Base-by-base conservation (phyloP, 768 basidiomycete genomes). In the Termitomyces bulborhizus region DNA sequence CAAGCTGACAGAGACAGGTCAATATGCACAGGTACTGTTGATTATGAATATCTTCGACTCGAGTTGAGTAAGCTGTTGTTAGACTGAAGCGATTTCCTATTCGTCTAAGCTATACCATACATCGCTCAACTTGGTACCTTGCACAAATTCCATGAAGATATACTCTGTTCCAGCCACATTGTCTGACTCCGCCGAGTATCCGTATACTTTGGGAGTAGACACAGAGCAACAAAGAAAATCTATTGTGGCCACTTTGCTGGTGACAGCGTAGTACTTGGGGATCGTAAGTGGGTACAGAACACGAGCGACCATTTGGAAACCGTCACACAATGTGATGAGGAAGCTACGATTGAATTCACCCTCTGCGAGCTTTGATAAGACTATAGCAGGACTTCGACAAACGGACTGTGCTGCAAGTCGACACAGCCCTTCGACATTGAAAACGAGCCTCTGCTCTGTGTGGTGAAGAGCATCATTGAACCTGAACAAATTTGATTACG, bases 1-100 rank as follows among this genome's bases (percentile, higher is more conserved):
- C n/a, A n/a, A n/a, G n/a, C n/a, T n/a, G n/a, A n/a, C n/a, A n/a
- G n/a, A n/a, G n/a, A n/a, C n/a, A n/a, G n/a, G n/a, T n/a, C n/a
- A n/a, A n/a, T n/a, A n/a, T n/a, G n/a, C n/a, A n/a, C n/a, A n/a
- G n/a, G n/a, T n/a, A n/a, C n/a, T n/a, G n/a, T n/a, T n/a, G n/a
- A n/a, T n/a, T n/a, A n/a, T n/a, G n/a, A n/a, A n/a, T n/a, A 80
- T 76, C 7, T 58, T 51, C 0, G 74, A 70, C 66, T 81, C 78
- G 61, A 83, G 68, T 58, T 79, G 27, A 65, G 61, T 68, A 64
- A 81, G 67, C 59, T 81, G 76, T 49, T 69, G 72, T 52, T 69
- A 51, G 67, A 80, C 46, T 0, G 76, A 79, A 60, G 64, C 55
- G 61, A 78, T 65, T 6, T 77, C 71, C 55, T 2, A 11, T 57